Conservation (phyloP, 129 eudicot species). For the Sambucus nigra region DNA sequence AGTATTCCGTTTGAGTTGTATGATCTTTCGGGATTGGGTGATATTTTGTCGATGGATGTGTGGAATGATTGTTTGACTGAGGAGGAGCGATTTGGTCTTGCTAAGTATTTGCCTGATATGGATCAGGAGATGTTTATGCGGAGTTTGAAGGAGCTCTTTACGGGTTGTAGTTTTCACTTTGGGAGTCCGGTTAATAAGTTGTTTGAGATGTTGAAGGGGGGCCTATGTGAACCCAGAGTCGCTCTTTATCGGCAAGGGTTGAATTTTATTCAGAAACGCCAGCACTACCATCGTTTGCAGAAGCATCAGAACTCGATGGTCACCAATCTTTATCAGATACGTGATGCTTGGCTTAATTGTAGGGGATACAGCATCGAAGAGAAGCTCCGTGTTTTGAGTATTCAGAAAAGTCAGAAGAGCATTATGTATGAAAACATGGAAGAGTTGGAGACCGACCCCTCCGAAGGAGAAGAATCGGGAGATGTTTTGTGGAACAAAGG, state of each 20-base stretch:
- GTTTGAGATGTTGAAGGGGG: constrained; percentile 84
- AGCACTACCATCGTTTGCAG: constrained; percentile 57
- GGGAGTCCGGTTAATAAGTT: constrained; percentile 66
- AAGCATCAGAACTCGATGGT: constrained; percentile 81
- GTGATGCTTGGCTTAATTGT: constrained; percentile 84
- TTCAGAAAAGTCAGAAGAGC: constrained; percentile 77
- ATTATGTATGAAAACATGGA: constrained; percentile 77
- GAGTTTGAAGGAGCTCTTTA: constrained; percentile 80
- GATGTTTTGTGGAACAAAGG: constrained; percentile 61
- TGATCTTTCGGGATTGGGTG: constrained; percentile 68
- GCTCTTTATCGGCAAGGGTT: constrained; percentile 80
- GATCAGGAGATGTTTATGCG: constrained; percentile 78
- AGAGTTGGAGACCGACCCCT: constrained; percentile 58
- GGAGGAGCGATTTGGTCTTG: constrained; percentile 65
- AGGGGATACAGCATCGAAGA: constrained; percentile 93
- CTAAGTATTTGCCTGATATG: constrained; percentile 89
- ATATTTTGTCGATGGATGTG: constrained; percentile 78
- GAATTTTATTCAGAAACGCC: constrained; percentile 54
- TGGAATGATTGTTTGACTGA: constrained; percentile 91
- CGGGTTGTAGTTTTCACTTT: constrained; percentile 71
- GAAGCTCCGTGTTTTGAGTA: constrained; percentile 79
- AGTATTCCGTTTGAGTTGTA: constrained; percentile 83
- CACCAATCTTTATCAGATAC: constrained; percentile 51
- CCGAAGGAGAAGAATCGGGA: constrained; percentile 62
- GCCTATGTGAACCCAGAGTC: constrained; percentile 92